Evolutionary conservation across 225 moss, liverwort and hornwort genomes (phyloP).

Genomic region (Pseudoscleropodium purum): DNA sequence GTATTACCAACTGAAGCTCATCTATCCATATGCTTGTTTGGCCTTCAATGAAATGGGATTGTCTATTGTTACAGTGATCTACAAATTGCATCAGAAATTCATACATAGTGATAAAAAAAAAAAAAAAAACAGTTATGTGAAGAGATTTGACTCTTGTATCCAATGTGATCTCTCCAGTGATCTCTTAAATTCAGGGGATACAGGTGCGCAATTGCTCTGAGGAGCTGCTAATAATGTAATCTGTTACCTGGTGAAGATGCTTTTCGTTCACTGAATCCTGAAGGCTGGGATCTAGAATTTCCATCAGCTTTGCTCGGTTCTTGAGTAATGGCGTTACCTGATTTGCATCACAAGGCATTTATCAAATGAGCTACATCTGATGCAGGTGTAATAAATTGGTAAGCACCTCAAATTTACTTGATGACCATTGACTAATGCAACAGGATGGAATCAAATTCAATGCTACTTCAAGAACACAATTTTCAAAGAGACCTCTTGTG

Average conservation of each 20-base stretch:
- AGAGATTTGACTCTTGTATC: not conserved
- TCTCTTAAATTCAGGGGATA: not conserved
- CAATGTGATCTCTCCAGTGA: not conserved
- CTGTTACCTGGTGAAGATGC: slow-evolving; percentile 63
- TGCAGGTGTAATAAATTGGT: not conserved
- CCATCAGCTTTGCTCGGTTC: slow-evolving; percentile 40
- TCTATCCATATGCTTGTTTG: not conserved
- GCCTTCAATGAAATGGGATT: not conserved
- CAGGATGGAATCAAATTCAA: not conserved
- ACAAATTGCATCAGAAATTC: not conserved
- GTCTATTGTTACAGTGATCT: not conserved
- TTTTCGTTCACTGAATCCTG: slow-evolving; percentile 37
- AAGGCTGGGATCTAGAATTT: slow-evolving; percentile 34
- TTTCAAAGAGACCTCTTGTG: not conserved
- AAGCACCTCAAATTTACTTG: not conserved
- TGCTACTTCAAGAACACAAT: not conserved
- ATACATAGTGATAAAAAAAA: not conserved
- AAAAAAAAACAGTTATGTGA: not conserved
- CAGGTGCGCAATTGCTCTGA: not conserved
- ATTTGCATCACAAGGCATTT: not conserved
- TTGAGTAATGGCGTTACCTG: slow-evolving; percentile 53
- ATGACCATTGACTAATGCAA: not conserved
- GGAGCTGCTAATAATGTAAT: not conserved
- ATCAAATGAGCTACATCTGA: not conserved
- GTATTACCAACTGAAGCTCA: not conserved